Evolutionary conservation across 2,329 filamentous ascomycete species (phyloP).

Genomic region (Sodiomyces alkalinus): DNA sequence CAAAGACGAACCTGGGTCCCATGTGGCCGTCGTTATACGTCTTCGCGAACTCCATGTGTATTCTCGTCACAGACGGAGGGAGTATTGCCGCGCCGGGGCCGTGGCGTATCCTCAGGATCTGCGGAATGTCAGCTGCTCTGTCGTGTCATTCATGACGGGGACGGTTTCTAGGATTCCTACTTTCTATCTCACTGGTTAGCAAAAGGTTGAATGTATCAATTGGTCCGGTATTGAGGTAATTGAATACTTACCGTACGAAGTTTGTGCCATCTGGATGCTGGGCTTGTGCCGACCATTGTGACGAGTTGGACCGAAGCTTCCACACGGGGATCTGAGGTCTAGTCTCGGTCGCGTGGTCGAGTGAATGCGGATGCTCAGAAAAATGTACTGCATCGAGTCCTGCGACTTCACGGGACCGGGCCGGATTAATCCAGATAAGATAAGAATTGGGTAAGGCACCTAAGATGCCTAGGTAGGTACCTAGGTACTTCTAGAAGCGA

Average conservation of each 20-base stretch:
- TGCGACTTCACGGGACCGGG: constrained; percentile 2
- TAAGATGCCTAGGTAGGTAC: too few relatives aligned
- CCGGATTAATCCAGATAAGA: constrained; percentile 6
- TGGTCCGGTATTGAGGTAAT: background rate
- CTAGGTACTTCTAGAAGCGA: too few relatives aligned
- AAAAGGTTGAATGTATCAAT: background rate
- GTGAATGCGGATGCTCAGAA: constrained; percentile 4
- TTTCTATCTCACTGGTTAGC: constrained; percentile 7
- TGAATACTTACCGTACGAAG: constrained; percentile 49
- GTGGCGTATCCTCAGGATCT: constrained; percentile 62
- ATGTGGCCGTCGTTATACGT: constrained; percentile 51
- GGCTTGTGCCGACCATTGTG: constrained; percentile 27
- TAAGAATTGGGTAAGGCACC: background rate
- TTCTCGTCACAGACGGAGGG: constrained; percentile 57
- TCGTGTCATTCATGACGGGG: constrained; percentile 9
- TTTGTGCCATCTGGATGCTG: constrained; percentile 47
- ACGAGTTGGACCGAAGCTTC: constrained; percentile 4
- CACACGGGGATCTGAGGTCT: background rate
- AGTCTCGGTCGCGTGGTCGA: constrained; percentile 4
- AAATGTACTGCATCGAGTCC: constrained; percentile 6
- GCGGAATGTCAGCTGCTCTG: constrained; percentile 11
- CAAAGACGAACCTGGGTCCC: constrained; percentile 47
- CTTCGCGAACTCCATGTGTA: constrained; percentile 58
- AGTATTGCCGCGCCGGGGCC: constrained; percentile 75
- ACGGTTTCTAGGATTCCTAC: constrained; percentile 6